Evolutionary conservation across 208 protist species (phyloP).

Genomic region (Leishmania mexicana): DNA sequence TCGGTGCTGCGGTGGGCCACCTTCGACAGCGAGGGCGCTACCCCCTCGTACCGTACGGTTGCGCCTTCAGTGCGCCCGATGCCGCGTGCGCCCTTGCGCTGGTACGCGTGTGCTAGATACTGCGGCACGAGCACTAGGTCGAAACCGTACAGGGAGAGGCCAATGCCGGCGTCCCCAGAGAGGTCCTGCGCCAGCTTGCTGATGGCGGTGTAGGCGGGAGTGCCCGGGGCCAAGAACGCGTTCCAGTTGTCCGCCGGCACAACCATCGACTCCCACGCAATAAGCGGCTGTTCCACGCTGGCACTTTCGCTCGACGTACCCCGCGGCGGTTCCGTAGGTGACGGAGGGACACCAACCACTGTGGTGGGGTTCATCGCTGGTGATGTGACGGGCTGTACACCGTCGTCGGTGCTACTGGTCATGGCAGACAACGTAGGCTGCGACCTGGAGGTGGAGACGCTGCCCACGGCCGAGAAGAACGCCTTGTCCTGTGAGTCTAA

Average conservation of each 20-base stretch:
- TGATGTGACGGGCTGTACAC: neutral
- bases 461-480: conserved; percentile 37
- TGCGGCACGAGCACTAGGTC: conserved; percentile 77
- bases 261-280: conserved; percentile 25
- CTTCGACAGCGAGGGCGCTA: neutral
- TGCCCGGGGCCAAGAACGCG: conserved; percentile 59
- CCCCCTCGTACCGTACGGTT: conserved; percentile 20
- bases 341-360: neutral
- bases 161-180: conserved; percentile 32
- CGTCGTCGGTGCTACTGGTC: conserved; percentile 19
- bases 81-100: conserved; percentile 26
- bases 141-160: conserved; percentile 78
- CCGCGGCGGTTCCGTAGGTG: neutral
- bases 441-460: conserved; percentile 18
- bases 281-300: neutral
- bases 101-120: conserved; percentile 33
- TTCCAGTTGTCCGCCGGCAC: conserved; percentile 43
- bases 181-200: conserved; percentile 44
- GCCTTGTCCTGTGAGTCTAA: conserved; percentile 70
- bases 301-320: neutral
- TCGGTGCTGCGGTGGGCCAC: neutral
- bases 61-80: conserved; percentile 35
- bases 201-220: conserved; percentile 41
- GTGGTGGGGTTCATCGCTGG: neutral
- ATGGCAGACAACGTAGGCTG: conserved; percentile 5